These are phyloP conservation scores for Myxozyma melibiosi DNA, from an alignment of 805 yeast genomes.

Conservation along the genomic window DNA sequence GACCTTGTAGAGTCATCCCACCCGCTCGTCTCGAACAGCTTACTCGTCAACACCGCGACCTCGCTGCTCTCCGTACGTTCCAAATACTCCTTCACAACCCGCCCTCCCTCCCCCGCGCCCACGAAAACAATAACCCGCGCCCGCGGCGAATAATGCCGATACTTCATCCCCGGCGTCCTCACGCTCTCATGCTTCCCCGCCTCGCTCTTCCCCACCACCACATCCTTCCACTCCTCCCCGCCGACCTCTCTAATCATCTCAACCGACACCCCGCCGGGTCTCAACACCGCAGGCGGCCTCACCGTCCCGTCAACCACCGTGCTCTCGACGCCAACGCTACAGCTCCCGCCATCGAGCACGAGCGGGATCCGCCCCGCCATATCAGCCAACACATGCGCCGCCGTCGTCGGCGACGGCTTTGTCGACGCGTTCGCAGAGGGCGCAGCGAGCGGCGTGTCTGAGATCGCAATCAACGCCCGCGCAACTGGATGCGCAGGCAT, in stretches of 20 bases:
- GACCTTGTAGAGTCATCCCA: slow-evolving; percentile 12
- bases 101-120: slow-evolving; percentile 50
- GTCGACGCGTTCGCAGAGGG: slow-evolving; percentile 98
- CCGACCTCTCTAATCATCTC: slow-evolving; percentile 72
- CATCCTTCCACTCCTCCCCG: slow-evolving; percentile 66
- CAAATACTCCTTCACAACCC: slow-evolving; percentile 15
- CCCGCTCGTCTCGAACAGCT: slow-evolving; percentile 9
- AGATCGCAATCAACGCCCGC: slow-evolving; percentile 78
- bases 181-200: slow-evolving; percentile 62
- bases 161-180: slow-evolving; percentile 97
- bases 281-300: slow-evolving; percentile 78
- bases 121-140: slow-evolving; percentile 75
- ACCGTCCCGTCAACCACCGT: slow-evolving; percentile 92
- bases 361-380: slow-evolving; percentile 76
- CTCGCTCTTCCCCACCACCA: slow-evolving; percentile 62
- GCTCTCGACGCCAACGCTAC: slow-evolving; percentile 87
- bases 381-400: slow-evolving; percentile 82
- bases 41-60: slow-evolving; percentile 30
- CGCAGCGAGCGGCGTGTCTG: slow-evolving; percentile 92
- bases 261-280: slow-evolving; percentile 92
- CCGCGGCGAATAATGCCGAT: slow-evolving; percentile 89
- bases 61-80: not conserved
- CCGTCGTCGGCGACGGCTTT: slow-evolving; percentile 88
- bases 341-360: slow-evolving; percentile 85
- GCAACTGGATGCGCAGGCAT: slow-evolving; percentile 88